Conservation (phyloP, 2,329 filamentous ascomycete species). For the Fusarium sp. region DNA sequence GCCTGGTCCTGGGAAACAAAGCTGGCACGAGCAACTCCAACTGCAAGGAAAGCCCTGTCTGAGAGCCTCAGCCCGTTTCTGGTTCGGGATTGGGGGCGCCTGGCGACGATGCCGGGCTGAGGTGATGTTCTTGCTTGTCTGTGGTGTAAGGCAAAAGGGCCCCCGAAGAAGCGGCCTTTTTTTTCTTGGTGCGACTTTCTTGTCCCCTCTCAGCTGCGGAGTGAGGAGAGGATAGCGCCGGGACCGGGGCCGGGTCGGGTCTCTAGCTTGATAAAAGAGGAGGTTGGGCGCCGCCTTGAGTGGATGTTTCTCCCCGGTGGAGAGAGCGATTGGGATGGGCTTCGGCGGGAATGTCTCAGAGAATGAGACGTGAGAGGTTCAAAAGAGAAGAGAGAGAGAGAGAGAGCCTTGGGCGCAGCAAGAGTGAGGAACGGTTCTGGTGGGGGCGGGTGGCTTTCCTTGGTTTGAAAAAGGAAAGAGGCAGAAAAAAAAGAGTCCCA, state of each 20-base stretch:
- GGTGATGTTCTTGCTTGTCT: slow-evolving; percentile 7
- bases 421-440: slow-evolving; percentile 7
- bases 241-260: slow-evolving; percentile 47
- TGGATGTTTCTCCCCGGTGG: slow-evolving; percentile 25
- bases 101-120: slow-evolving; percentile 14
- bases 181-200: neutral
- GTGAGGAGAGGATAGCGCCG: slow-evolving; percentile 37
- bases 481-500: neutral
- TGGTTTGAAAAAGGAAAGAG: neutral
- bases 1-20: slow-evolving; percentile 31
- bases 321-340: slow-evolving; percentile 4
- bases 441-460: slow-evolving; percentile 18
- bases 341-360: slow-evolving; percentile 35
- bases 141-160: neutral
- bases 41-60: slow-evolving; percentile 40
- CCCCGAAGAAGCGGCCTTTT: slow-evolving; percentile 31
- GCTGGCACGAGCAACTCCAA: slow-evolving; percentile 17
- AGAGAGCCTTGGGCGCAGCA: neutral
- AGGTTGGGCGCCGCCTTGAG: slow-evolving; percentile 37
- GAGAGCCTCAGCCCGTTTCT: slow-evolving; percentile 35
- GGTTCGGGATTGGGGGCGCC: slow-evolving; percentile 26
- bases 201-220: slow-evolving; percentile 17
- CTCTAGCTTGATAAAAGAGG: slow-evolving; percentile 29
- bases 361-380: slow-evolving; percentile 28
- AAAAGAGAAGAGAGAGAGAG: neutral